Base-by-base conservation (phyloP, 495 filamentous ascomycete species). In the Durotheca rogersii region DNA sequence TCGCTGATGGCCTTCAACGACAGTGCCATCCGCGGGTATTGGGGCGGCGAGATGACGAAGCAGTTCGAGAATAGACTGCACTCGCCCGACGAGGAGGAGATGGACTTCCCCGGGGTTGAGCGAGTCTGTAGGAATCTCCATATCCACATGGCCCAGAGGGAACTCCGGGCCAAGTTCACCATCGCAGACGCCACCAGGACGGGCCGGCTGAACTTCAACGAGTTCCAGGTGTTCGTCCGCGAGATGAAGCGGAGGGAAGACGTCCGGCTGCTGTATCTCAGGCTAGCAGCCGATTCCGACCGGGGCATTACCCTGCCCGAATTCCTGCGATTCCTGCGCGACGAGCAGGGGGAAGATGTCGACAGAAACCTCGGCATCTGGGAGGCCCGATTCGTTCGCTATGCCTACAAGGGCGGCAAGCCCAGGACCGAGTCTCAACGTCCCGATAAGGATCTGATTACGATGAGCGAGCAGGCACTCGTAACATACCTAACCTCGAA, bases 161-260 rank as follows among this genome's bases (percentile, higher is more conserved):
- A 86, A 58, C 75, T 96, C 16, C 81, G 77, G 27, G 77, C 78
- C n/a, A 87, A 86, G 43, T 95, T 97, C 57, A 70, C 79, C 32
- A 77, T 80, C 46, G 88, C 85, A n/a, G 89, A 94, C 68, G 66
- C 69, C 35, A 74, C 71, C 15, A 64, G 62, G 14, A 78, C 73
- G 1, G 84, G 84, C 7, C 78, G 75, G 36, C 74, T 97, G 30
- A 81, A 84, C 43, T 93, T 87, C 56, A 60, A 69, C 6, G 82
- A 93, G 60, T 98, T 96, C 68, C 80, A 83, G 50, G 73, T 83
- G 35, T 96, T 98, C 63, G 80, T 97, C 42, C 71, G 77, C 23
- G 74, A 86, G 9, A 75, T 98, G 71, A 95, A 93, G 65, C 79
- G 86, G 60, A 79, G 93, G 41, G 81, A 85, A 53, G 93, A 98